phyloP scores from a whole-genome alignment of 306 rosid species.

The Corylus heterophylla region DNA sequence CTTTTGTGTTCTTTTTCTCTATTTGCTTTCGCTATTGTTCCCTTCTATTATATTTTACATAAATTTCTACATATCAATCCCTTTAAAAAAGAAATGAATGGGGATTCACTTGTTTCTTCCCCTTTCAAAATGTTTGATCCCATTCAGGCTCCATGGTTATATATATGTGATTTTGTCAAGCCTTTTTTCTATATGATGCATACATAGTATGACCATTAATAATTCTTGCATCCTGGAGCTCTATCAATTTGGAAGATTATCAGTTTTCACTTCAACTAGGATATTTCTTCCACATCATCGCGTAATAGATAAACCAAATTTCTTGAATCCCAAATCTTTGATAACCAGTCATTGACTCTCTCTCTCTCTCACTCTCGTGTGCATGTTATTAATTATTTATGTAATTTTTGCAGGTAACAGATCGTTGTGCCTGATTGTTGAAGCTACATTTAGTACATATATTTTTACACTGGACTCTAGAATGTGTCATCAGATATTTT shows the following conservation, averaged over 20 bases:
- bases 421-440: neutral
- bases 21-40: too few species aligned
- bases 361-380: neutral
- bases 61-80: too few species aligned
- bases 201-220: neutral
- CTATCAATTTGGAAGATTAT: neutral
- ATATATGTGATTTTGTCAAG: neutral
- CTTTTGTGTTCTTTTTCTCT: too few species aligned
- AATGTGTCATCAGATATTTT: neutral
- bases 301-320: neutral
- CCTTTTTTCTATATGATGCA: neutral
- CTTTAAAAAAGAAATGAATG: too few species aligned
- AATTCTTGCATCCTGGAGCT: neutral
- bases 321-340: neutral
- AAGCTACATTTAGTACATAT: neutral
- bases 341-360: neutral
- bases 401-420: neutral
- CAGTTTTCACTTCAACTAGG: neutral
- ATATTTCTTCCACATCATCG: neutral
- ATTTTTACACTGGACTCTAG: neutral
- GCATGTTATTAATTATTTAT: neutral
- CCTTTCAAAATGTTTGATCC: neutral
- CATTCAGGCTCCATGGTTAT: neutral
- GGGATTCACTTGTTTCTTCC: neutral
- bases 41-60: too few species aligned